Conservation (phyloP, 2,329 filamentous ascomycete species). For the Talaromyces sp. region DNA sequence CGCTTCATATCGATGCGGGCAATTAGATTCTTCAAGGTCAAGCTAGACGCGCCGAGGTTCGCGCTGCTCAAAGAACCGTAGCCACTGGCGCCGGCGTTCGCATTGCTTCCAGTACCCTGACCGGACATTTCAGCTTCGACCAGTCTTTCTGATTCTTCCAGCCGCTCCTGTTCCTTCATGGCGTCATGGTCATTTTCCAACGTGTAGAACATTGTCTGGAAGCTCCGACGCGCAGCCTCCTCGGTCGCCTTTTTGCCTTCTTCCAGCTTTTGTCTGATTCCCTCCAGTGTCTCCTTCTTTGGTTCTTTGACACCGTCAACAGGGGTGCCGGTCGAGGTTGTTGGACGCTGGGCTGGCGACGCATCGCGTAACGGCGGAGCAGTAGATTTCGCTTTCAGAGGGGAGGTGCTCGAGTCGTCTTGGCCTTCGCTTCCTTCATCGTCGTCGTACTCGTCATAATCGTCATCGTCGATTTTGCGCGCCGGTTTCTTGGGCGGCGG, state of each 20-base stretch:
- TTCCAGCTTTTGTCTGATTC: slow-evolving; percentile 88
- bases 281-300: slow-evolving; percentile 67
- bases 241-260: slow-evolving; percentile 87
- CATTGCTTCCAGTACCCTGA: slow-evolving; percentile 47
- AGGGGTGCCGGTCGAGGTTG: slow-evolving; percentile 57
- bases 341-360: slow-evolving; percentile 64
- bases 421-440: slow-evolving; percentile 52
- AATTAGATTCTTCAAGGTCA: slow-evolving; percentile 95
- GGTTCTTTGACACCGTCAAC: slow-evolving; percentile 53
- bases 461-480: slow-evolving; percentile 73
- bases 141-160: slow-evolving; percentile 94
- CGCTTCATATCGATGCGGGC: slow-evolving; percentile 91
- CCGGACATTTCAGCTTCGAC: slow-evolving; percentile 91
- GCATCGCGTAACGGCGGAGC: slow-evolving; percentile 54
- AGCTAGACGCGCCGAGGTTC: slow-evolving; percentile 89
- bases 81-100: slow-evolving; percentile 55
- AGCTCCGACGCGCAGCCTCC: slow-evolving; percentile 81
- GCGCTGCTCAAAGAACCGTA: slow-evolving; percentile 88
- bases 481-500: slow-evolving; percentile 53
- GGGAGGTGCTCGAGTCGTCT: slow-evolving; percentile 35
- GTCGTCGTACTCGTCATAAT: slow-evolving; percentile 64
- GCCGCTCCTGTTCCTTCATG: slow-evolving; percentile 94
- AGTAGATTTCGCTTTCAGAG: slow-evolving; percentile 48
- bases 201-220: slow-evolving; percentile 91
- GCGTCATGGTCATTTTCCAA: slow-evolving; percentile 91